These are phyloP conservation scores for Aegilops tauschii DNA, from an alignment of 176 grass and related monocot species.

Conservation along the genomic window DNA sequence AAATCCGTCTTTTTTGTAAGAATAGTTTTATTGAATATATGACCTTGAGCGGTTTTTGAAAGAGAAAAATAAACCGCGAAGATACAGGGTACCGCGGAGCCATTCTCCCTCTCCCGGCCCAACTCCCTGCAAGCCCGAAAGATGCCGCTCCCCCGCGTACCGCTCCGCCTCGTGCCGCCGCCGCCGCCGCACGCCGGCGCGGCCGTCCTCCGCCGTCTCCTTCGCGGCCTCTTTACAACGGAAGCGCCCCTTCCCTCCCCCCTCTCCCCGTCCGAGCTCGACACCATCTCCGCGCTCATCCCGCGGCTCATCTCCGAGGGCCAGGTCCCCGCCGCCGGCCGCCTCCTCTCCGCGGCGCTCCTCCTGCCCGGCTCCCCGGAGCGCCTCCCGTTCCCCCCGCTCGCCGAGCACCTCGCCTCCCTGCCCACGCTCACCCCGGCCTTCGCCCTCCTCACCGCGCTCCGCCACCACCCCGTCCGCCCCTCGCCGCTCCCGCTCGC, in stretches of 20 bases:
- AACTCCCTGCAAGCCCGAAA: neutral
- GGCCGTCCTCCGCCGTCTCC: neutral
- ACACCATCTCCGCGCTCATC: constrained; percentile 37
- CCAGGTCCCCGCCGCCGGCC: constrained; percentile 38
- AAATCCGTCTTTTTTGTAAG: no score
- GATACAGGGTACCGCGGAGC: no score
- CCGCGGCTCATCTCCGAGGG: constrained; percentile 30
- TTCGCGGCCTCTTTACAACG: constrained; percentile 23
- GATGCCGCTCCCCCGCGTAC: neutral
- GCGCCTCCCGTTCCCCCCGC: constrained; percentile 29
- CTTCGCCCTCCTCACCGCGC: constrained; percentile 46
- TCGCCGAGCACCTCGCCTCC: constrained; percentile 49
- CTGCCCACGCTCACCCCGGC: constrained; percentile 37
- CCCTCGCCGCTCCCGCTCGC: constrained; percentile 44
- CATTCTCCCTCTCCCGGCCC: neutral
- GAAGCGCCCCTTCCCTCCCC: neutral
- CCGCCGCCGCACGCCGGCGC: neutral
- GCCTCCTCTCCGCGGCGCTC: constrained; percentile 46
- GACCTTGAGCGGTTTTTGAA: no score
- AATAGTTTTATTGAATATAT: no score
- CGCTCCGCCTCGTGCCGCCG: neutral
- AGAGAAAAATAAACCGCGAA: no score
- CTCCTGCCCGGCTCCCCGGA: constrained; percentile 34
- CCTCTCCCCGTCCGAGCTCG: constrained; percentile 34
- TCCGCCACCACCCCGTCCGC: constrained; percentile 39